phyloP scores from a whole-genome alignment of 805 yeast genomes.

The Monosporozyma unispora region DNA sequence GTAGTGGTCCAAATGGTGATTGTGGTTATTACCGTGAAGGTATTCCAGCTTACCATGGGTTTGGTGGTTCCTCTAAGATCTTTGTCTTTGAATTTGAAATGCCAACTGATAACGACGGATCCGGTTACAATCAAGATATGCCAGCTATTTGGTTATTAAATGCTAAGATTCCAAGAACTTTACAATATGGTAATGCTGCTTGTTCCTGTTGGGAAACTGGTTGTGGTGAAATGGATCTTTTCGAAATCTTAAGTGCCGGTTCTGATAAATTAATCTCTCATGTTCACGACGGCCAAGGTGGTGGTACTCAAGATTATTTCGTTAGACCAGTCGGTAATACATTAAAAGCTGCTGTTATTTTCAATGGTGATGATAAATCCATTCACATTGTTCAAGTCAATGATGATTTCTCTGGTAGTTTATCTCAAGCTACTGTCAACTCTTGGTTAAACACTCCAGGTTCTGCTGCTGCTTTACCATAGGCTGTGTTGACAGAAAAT shows the following conservation, averaged over 20 bases:
- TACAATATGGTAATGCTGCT: slow-evolving; percentile 74
- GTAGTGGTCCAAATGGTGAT: slow-evolving; percentile 37
- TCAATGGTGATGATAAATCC: slow-evolving; percentile 38
- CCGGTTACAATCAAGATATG: slow-evolving; percentile 70
- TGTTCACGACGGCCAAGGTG: slow-evolving; percentile 76
- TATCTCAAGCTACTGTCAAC: slow-evolving; percentile 48
- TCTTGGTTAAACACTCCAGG: slow-evolving; percentile 51
- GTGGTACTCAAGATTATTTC: slow-evolving; percentile 83
- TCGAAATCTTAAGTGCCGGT: slow-evolving; percentile 78
- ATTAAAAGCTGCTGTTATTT: slow-evolving; percentile 85
- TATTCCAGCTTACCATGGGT: slow-evolving; percentile 92
- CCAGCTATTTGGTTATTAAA: slow-evolving; percentile 96
- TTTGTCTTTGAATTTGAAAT: slow-evolving; percentile 89
- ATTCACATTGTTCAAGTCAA: slow-evolving; percentile 57
- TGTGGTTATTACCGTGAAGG: slow-evolving; percentile 85
- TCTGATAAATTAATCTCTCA: slow-evolving; percentile 68
- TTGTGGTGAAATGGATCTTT: slow-evolving; percentile 95
- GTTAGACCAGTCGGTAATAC: slow-evolving; percentile 70
- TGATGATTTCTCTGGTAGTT: slow-evolving; percentile 44
- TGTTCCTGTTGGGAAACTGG: slow-evolving; percentile 98
- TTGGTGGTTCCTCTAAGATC: slow-evolving; percentile 74
- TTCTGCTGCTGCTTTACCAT: slow-evolving; percentile 34
- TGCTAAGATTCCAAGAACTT: slow-evolving; percentile 93
- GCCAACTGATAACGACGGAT: slow-evolving; percentile 61
- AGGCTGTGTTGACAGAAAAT: not conserved